phyloP scores from a whole-genome alignment of 176 grass and related monocot genomes.

The Themeda triandra region DNA sequence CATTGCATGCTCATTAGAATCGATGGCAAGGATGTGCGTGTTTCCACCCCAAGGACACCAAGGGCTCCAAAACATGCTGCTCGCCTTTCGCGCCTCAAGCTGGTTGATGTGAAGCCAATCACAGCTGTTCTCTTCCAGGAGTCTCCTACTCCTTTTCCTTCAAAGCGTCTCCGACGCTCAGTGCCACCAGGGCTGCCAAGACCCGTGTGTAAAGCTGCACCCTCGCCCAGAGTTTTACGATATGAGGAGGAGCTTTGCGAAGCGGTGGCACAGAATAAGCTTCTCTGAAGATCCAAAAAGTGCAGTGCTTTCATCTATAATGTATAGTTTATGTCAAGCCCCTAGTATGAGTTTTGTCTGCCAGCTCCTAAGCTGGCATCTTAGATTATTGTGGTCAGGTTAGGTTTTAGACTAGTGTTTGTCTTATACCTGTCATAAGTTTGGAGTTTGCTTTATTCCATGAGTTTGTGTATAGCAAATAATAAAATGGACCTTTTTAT shows the following conservation, averaged over 20 bases:
- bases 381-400: constrained; percentile 23
- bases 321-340: constrained; percentile 32
- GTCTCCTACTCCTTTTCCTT: constrained; percentile 44
- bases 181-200: constrained; percentile 73
- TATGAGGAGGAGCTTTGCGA: constrained; percentile 89
- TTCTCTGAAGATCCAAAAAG: constrained; percentile 51
- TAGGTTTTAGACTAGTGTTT: constrained; percentile 45
- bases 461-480: constrained; percentile 33
- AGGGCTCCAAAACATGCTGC: constrained; percentile 67
- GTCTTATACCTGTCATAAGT: constrained; percentile 30
- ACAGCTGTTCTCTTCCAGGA: constrained; percentile 88
- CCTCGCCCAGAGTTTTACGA: constrained; percentile 60
- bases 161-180: constrained; percentile 28
- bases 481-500: constrained; percentile 20
- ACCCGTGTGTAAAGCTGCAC: constrained; percentile 53
- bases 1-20: constrained; percentile 36
- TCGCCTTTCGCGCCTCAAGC: constrained; percentile 49
- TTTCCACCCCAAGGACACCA: constrained; percentile 59
- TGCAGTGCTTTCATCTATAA: constrained; percentile 3
- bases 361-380: constrained; percentile 2
- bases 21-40: constrained; percentile 44
- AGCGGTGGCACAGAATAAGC: constrained; percentile 94
- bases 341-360: constrained; percentile 27
- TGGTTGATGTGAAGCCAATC: constrained; percentile 74
- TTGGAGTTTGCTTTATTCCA: constrained; percentile 21